Conservation (phyloP, 768 basidiomycete genomes). For the Amanita rimosa region DNA sequence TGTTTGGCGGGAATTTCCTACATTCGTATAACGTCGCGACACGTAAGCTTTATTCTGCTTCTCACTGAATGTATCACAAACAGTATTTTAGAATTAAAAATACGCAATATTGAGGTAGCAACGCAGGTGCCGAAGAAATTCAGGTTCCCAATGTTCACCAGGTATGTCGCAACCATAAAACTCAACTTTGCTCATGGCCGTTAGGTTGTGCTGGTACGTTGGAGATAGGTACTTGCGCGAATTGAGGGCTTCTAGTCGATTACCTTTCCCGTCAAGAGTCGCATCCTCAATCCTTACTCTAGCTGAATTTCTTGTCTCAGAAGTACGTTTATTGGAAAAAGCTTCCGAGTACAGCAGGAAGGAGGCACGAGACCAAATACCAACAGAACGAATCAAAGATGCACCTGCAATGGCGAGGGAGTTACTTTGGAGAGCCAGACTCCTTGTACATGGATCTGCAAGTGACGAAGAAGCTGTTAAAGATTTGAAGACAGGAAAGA, state of each 20-base stretch:
- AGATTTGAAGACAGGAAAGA: slow-evolving; percentile 18
- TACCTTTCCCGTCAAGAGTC: slow-evolving; percentile 35
- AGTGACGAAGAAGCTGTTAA: slow-evolving; percentile 56
- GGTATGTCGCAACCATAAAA: slow-evolving; percentile 28
- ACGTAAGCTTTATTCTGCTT: slow-evolving; percentile 38
- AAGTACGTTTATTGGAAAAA: slow-evolving; percentile 62
- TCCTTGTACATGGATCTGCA: slow-evolving; percentile 38
- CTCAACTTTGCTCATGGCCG: not conserved
- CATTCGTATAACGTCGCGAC: slow-evolving; percentile 85
- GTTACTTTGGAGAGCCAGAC: slow-evolving; percentile 70
- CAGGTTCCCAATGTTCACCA: slow-evolving; percentile 73
- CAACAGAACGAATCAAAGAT: slow-evolving; percentile 74
- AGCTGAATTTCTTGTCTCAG: slow-evolving; percentile 69
- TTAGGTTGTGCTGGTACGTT: slow-evolving; percentile 84
- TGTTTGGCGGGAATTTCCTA: slow-evolving; percentile 96
- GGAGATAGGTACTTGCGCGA: slow-evolving; percentile 73
- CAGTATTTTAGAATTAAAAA: slow-evolving; percentile 53
- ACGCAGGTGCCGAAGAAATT: slow-evolving; percentile 93
- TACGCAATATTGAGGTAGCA: slow-evolving; percentile 84
- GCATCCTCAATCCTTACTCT: slow-evolving; percentile 62
- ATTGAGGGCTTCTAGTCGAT: slow-evolving; percentile 37
- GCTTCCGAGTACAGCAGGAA: slow-evolving; percentile 62
- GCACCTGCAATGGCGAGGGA: slow-evolving; percentile 73
- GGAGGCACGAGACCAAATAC: slow-evolving; percentile 74
- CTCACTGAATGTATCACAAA: not conserved